These are phyloP conservation scores for Cercospora brassicicola DNA, from an alignment of 2,329 filamentous ascomycete genomes.

Conservation along the genomic window DNA sequence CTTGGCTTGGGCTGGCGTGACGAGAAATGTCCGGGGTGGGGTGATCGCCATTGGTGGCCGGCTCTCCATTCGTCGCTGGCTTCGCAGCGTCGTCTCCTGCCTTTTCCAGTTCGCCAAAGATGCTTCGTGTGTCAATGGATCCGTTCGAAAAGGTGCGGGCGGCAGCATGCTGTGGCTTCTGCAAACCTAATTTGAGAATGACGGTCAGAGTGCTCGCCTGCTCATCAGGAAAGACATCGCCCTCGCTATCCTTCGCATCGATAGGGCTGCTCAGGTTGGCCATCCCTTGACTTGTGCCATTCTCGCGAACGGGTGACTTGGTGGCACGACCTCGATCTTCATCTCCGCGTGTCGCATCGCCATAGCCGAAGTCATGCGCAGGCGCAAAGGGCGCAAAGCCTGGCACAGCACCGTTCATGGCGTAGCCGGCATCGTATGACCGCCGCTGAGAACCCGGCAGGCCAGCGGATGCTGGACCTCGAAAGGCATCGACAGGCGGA, in stretches of 20 bases:
- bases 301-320: slow-evolving; percentile 37
- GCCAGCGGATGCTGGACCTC: slow-evolving; percentile 29
- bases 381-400: slow-evolving; percentile 28
- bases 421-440: slow-evolving; percentile 32
- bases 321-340: slow-evolving; percentile 33
- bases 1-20: slow-evolving; percentile 24
- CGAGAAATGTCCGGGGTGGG: slow-evolving; percentile 16
- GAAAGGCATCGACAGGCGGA: slow-evolving; percentile 31
- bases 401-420: slow-evolving; percentile 32
- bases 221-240: slow-evolving; percentile 54
- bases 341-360: slow-evolving; percentile 31
- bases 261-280: slow-evolving; percentile 14
- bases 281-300: slow-evolving; percentile 19
- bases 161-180: slow-evolving; percentile 42
- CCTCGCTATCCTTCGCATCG: slow-evolving; percentile 33
- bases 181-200: slow-evolving; percentile 46
- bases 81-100: slow-evolving; percentile 40
- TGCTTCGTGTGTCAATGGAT: slow-evolving; percentile 55
- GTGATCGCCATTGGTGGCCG: slow-evolving; percentile 30
- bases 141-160: slow-evolving; percentile 57
- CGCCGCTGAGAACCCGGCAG: slow-evolving; percentile 25
- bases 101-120: slow-evolving; percentile 49
- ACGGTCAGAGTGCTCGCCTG: slow-evolving; percentile 56
- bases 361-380: slow-evolving; percentile 21
- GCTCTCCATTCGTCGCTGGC: slow-evolving; percentile 41